Conservation (phyloP, 78 protist species). For the Dictyostelium intermedium region DNA sequence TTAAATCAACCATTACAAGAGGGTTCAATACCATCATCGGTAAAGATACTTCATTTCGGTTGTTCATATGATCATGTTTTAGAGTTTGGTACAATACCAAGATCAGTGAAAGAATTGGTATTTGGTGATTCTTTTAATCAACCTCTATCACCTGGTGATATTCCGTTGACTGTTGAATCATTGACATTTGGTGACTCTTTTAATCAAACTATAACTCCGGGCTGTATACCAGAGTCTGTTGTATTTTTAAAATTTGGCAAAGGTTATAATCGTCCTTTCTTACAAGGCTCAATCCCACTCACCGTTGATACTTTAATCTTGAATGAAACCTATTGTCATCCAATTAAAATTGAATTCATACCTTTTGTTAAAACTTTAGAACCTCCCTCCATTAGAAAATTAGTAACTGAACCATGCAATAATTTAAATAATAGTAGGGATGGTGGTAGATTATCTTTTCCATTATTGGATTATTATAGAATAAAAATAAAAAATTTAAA, state of each 20-base stretch:
- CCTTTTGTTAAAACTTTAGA: constrained; percentile 5
- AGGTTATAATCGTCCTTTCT: neutral
- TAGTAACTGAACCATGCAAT: neutral
- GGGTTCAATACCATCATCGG: neutral
- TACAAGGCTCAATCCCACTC: neutral
- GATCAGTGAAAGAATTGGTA: neutral
- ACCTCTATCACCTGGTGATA: neutral
- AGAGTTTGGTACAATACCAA: constrained; percentile 4
- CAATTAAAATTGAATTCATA: neutral
- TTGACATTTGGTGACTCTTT: neutral
- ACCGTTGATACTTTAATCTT: neutral
- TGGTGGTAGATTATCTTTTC: constrained; percentile 7
- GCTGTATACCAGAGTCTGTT: neutral
- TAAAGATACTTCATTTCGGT: neutral
- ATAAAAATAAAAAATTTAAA: constrained; percentile 5
- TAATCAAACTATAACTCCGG: neutral
- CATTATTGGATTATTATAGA: constrained; percentile 6
- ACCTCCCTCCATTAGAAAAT: neutral
- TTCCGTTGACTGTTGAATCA: neutral
- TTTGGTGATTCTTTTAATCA: constrained; percentile 6
- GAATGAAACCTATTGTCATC: neutral
- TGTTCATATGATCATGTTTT: neutral
- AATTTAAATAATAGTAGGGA: neutral
- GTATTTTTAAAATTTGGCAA: neutral
- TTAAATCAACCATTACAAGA: constrained; percentile 9